These are phyloP conservation scores for Salix suchowensis DNA, from an alignment of 345 rosid genomes.

Conservation along the genomic window DNA sequence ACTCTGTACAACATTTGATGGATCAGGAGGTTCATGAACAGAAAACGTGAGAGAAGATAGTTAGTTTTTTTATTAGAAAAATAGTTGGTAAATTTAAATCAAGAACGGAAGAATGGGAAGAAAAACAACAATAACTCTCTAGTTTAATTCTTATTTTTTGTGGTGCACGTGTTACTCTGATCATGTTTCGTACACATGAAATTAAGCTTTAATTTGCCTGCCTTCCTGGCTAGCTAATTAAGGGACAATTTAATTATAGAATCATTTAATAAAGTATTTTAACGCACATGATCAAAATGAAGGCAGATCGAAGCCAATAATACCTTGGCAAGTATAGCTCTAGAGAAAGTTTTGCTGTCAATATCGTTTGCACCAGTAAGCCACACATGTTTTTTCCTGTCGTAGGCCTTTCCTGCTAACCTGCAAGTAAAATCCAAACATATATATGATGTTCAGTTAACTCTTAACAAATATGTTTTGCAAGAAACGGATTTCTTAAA, in stretches of 20 bases:
- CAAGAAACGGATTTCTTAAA: background rate
- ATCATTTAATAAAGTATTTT: no score
- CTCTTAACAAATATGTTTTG: background rate
- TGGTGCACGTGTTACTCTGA: no score
- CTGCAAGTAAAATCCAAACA: slow-evolving; percentile 22
- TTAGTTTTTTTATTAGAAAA: background rate
- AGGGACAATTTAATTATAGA: no score
- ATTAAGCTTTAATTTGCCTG: no score
- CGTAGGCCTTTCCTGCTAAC: slow-evolving; percentile 91
- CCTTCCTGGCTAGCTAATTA: no score
- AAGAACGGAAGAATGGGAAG: background rate
- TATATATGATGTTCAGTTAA: background rate
- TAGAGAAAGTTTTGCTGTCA: slow-evolving; percentile 83
- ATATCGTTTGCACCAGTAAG: slow-evolving; percentile 75
- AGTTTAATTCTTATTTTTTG: background rate
- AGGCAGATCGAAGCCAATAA: background rate
- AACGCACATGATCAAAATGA: background rate
- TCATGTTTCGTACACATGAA: no score
- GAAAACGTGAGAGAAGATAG: background rate
- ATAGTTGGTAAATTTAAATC: background rate
- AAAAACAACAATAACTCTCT: background rate
- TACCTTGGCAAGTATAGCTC: slow-evolving; percentile 98
- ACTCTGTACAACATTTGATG: slow-evolving; percentile 34
- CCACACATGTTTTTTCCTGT: slow-evolving; percentile 79
- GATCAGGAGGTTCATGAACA: background rate